Evolutionary conservation across 192 early-diverging fungal genomes (phyloP), one percentile per base, ranked within the genome.

Genomic region (Coemansia sp.): DNA sequence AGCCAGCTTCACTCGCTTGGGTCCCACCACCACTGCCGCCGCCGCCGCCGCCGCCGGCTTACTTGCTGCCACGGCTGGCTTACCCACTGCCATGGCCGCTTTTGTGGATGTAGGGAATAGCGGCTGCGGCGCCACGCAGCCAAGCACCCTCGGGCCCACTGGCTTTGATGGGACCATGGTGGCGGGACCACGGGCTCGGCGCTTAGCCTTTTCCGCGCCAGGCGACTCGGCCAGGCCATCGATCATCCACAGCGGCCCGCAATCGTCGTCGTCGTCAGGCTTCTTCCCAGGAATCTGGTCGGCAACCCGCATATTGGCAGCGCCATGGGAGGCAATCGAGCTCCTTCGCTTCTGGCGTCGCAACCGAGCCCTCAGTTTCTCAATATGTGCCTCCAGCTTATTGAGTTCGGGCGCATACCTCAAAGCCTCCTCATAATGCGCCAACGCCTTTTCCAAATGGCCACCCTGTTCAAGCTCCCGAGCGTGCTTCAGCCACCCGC

Each of bases 381-480:
- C 63, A 28, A 85, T 83, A 62, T 85, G 77, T 0, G 75, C 45
- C 38, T 76, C 74, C 14, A 85, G 67, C 60, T 74, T 76, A 16
- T 73, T 72, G 2, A 80, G 75, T 34, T 83, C 82, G 0, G 84
- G 84, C 21, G 76, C 79, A 48, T 78, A 85, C 56, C 62, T 21
- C 31, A 69, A 50, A 1, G 84, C 84, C 60, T 74, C 71, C 46
- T 86, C 77, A 23, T 84, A 86, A 45, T 81, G 82, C 8, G 60
- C 67, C 57, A 86, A 66, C 0, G 85, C 85, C 42, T 69, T 68
- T 10, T 75, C 77, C 50, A 78, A 26, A 1, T 85, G 66, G 37
- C 79, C 79, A 20, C 77, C 62, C 20, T 81, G 73, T 55, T 86
- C 83, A 6, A 83, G 69, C 66, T 79, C 74, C n/a, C 79, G 67